A percentile compares a stretch with the other conserved stretches of the same genome.
Conservation (phyloP, 1,139 yeast species). For the Sugiyamaella xylanicola region DNA sequence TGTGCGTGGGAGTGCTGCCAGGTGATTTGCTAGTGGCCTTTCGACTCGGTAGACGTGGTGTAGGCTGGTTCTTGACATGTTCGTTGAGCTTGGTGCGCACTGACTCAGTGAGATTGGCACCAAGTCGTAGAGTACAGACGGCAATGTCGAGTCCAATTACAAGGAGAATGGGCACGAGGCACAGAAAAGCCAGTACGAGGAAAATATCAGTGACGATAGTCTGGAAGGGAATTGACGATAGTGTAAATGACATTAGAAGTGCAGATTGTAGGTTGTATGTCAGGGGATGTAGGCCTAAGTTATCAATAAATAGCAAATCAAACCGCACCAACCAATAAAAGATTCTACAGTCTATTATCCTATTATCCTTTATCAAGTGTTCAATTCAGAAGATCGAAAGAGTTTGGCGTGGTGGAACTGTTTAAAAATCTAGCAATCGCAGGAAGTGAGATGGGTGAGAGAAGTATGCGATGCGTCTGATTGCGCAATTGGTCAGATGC, state of each 20-base stretch:
- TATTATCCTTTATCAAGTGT: no score
- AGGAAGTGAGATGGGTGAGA: no score
- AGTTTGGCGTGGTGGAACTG: no score
- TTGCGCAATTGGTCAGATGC: no score
- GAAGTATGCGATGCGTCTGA: no score
- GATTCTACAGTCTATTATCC: no score
- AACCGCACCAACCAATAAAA: no score
- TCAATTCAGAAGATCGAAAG: no score
- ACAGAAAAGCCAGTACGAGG: constrained; percentile 32
- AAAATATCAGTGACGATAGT: constrained; percentile 20
- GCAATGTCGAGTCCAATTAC: constrained; percentile 32
- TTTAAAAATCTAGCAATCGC: no score
- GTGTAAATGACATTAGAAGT: background rate
- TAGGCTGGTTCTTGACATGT: constrained; percentile 9
- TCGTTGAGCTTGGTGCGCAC: constrained; percentile 13
- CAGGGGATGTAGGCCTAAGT: no score
- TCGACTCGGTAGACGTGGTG: constrained; percentile 2
- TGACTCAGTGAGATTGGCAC: constrained; percentile 19
- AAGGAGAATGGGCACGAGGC: constrained; percentile 32
- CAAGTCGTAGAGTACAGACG: constrained; percentile 21
- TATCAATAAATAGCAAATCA: no score
- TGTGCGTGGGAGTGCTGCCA: background rate
- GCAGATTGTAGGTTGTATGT: no score
- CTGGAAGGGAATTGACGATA: constrained; percentile 14
- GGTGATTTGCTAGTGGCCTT: background rate